phyloP scores from a whole-genome alignment of 352 stramenopile species.

The Phytophthora uliginosa region DNA sequence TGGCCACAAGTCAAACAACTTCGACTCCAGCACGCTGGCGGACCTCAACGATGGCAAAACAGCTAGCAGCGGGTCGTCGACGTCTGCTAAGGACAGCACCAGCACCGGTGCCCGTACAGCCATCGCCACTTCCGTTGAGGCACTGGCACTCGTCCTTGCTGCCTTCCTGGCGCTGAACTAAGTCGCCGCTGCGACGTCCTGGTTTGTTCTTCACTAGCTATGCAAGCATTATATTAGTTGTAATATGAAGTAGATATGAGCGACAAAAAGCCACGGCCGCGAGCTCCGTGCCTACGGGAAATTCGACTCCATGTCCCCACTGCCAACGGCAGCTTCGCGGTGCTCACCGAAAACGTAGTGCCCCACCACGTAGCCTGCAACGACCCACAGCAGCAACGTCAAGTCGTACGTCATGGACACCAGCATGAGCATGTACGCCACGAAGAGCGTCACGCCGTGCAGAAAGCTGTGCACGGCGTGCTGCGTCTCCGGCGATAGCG shows the following conservation, averaged over 20 bases:
- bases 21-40: slow-evolving; percentile 28
- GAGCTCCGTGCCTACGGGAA: slow-evolving; percentile 26
- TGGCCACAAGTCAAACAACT: slow-evolving; percentile 55
- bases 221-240: slow-evolving; percentile 29
- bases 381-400: slow-evolving; percentile 62
- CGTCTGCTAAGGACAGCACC: slow-evolving; percentile 17
- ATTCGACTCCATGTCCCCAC: slow-evolving; percentile 36
- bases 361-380: slow-evolving; percentile 67
- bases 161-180: slow-evolving; percentile 17
- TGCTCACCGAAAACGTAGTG: slow-evolving; percentile 80
- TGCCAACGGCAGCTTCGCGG: slow-evolving; percentile 47
- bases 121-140: not conserved
- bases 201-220: not conserved
- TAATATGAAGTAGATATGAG: slow-evolving; percentile 7
- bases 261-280: slow-evolving; percentile 11
- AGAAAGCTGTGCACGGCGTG: slow-evolving; percentile 62
- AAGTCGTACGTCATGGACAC: slow-evolving; percentile 87
- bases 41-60: slow-evolving; percentile 32
- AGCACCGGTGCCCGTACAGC: slow-evolving; percentile 3
- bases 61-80: slow-evolving; percentile 11
- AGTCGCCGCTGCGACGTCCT: not conserved
- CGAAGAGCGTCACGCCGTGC: slow-evolving; percentile 69
- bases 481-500: slow-evolving; percentile 56
- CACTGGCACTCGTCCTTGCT: slow-evolving; percentile 7
- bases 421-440: slow-evolving; percentile 87